Base-by-base conservation (phyloP, 225 moss, liverwort and hornwort genomes). In the Bryoerythrophyllum caledonicum region DNA sequence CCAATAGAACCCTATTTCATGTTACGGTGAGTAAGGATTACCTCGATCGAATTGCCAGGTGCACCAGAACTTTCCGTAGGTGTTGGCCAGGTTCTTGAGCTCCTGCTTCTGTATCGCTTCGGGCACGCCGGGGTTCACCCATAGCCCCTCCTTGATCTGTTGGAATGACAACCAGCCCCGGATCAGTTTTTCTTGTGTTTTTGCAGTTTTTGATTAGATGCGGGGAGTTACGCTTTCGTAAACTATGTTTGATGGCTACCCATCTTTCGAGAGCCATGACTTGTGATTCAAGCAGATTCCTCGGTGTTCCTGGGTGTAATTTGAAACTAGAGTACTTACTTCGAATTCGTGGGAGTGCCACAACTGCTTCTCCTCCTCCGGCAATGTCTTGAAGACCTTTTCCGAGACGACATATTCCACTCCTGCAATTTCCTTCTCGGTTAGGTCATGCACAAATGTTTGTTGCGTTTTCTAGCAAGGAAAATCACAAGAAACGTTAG, bases 11-110 rank as follows among this genome's bases (percentile, higher is more conserved):
- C 40, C 40, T 40, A 8, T 40, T n/a, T 14, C 4, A 1, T 17
- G 16, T 5, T 16, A 17, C 5, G 8, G 24, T 23, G 37, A 55
- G 16, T 11, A 15, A 24, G 1, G 35, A 14, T 16, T 72, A 88
- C 86, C 92, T 83, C 84, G 80, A 49, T 90, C 90, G 24, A 84
- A 88, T 75, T 88, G 92, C 88, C 90, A 92, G 27, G 84, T 88
- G 75, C 90, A 86, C 88, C 84, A 88, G 64, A 88, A 84, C 60
- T 92, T 92, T 30, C 92, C 92, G 17, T 88, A 90, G 12, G 86
- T 84, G 0, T 81, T 86, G 7, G 80, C 86, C 66, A 90, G 65
- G 1, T 66, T 56, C 75, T 88, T 86, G 62, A 90, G 67, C 70
- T 86, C 85, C 59, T 79, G 80, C 71, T 82, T 74, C 55, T 81